Conservation (phyloP, 139 green algal genomes). For the Tetradesmus obliquus region DNA sequence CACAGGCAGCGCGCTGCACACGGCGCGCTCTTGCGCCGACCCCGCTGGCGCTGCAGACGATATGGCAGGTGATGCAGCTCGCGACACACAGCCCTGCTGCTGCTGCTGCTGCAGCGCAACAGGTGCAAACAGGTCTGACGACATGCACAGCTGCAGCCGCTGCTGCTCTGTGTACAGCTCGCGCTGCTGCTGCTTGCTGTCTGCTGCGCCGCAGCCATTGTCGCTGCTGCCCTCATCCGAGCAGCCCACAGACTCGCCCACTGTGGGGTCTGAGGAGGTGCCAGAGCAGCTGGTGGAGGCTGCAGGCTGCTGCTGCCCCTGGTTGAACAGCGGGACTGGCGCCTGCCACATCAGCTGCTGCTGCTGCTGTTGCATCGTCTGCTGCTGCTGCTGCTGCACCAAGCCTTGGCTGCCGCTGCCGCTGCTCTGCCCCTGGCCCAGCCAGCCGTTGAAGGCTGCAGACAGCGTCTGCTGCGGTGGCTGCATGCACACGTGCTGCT, state of each 20-base stretch:
- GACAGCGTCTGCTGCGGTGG: background rate
- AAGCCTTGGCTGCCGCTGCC: background rate
- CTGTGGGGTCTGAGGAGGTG: background rate
- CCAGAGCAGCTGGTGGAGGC: background rate
- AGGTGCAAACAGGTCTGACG: background rate
- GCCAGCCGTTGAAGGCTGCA: background rate
- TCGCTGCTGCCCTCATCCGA: background rate
- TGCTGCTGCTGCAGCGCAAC: background rate
- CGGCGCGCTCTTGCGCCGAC: background rate
- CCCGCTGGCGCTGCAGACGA: background rate
- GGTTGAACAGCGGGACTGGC: background rate
- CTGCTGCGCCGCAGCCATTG: background rate
- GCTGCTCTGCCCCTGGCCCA: background rate
- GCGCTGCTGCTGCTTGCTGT: constrained; percentile 2
- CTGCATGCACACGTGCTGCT: background rate
- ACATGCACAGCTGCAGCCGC: constrained; percentile 3
- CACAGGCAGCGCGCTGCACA: background rate
- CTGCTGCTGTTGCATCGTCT: background rate
- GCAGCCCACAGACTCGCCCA: background rate
- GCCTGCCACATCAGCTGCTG: background rate
- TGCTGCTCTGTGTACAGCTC: background rate
- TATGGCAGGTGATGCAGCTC: background rate
- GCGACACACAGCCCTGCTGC: constrained; percentile 14
- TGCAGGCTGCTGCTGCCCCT: background rate
- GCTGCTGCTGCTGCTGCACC: background rate